Evolutionary conservation across 148 eudicot species (phyloP).

Genomic region (Chenopodium formosanum): DNA sequence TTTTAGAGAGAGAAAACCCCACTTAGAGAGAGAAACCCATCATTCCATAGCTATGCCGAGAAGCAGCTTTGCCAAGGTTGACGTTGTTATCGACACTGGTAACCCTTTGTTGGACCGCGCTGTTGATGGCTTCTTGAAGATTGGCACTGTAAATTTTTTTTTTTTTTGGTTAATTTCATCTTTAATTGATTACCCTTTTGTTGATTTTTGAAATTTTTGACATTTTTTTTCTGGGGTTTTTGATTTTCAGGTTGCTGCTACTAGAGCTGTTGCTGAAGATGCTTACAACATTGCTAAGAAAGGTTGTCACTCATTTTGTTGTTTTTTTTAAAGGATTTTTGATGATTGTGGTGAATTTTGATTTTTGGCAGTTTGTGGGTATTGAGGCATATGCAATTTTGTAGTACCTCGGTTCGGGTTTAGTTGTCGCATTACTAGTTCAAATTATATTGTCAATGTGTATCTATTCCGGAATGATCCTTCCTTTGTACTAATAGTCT

Average conservation of each 20-base stretch:
- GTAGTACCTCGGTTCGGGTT: neutral
- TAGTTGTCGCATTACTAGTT: too few relatives aligned
- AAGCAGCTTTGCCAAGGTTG: slow-evolving; percentile 45
- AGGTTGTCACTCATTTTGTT: slow-evolving; percentile 33
- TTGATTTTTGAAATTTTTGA: neutral
- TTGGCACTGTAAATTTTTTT: slow-evolving; percentile 55
- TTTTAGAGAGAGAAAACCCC: neutral
- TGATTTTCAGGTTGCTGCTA: slow-evolving; percentile 58
- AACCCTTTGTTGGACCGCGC: slow-evolving; percentile 68
- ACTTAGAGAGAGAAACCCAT: neutral
- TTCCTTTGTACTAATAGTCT: neutral
- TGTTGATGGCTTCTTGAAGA: slow-evolving; percentile 82
- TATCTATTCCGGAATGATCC: too few relatives aligned
- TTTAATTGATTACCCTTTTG: neutral
- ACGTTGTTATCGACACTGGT: slow-evolving; percentile 64
- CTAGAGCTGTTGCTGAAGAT: slow-evolving; percentile 73
- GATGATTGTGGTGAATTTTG: neutral
- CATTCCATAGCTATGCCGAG: slow-evolving; percentile 46
- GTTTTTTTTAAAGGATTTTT: neutral
- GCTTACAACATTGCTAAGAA: slow-evolving; percentile 44
- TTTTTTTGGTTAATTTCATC: neutral
- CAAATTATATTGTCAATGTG: too few relatives aligned
- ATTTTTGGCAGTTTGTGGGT: neutral
- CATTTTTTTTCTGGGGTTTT: neutral
- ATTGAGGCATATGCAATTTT: too few relatives aligned